phyloP scores from a whole-genome alignment of 306 rosid genomes.

The Sicyos edulis region DNA sequence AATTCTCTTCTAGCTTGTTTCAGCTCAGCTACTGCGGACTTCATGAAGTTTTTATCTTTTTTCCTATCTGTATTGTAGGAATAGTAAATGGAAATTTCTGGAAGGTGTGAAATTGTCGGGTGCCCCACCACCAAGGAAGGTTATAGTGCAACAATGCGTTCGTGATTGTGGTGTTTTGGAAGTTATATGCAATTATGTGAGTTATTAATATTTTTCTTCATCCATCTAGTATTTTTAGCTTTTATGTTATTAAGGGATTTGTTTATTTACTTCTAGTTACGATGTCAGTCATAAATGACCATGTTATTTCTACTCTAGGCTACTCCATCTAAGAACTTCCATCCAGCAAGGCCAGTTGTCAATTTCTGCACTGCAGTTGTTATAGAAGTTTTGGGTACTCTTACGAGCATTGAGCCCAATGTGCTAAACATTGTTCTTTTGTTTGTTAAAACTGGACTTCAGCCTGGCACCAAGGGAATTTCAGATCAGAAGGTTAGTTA shows the following conservation, averaged over 20 bases:
- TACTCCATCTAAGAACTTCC: constrained; percentile 59
- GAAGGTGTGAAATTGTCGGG: constrained; percentile 72
- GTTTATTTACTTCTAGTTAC: neutral
- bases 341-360: constrained; percentile 52
- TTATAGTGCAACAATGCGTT: constrained; percentile 77
- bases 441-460: constrained; percentile 69
- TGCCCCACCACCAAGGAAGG: constrained; percentile 79
- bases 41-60: constrained; percentile 24
- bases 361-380: constrained; percentile 82
- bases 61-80: constrained; percentile 34
- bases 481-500: constrained; percentile 66
- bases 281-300: neutral
- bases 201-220: constrained; percentile 23
- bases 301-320: constrained; percentile 42
- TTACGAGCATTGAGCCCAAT: constrained; percentile 44
- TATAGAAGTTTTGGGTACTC: constrained; percentile 70
- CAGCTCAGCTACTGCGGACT: constrained; percentile 13
- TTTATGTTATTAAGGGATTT: neutral
- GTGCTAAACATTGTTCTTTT: constrained; percentile 65
- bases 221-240: constrained; percentile 22
- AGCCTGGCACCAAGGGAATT: constrained; percentile 39
- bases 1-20: constrained; percentile 20
- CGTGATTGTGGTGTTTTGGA: constrained; percentile 71
- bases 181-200: constrained; percentile 73
- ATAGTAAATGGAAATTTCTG: constrained; percentile 74